phyloP scores from a whole-genome alignment of 164 flowering plant genomes.

The Paratinospora sagittata region DNA sequence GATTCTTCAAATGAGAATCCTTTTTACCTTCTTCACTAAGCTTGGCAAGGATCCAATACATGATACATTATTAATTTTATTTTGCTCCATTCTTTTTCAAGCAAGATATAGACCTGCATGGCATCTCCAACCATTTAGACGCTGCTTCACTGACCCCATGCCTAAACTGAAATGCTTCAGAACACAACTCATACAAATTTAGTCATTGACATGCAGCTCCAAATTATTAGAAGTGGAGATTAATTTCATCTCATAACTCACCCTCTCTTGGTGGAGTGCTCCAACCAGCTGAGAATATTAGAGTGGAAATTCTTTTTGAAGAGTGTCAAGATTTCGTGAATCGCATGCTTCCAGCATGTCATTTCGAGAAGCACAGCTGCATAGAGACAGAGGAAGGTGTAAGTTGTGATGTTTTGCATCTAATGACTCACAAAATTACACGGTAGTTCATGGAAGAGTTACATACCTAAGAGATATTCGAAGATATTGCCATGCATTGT shows the following conservation, averaged over 20 bases:
- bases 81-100: neutral
- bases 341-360: constrained; percentile 93
- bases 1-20: neutral
- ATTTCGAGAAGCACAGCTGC: constrained; percentile 76
- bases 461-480: constrained; percentile 79
- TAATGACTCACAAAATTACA: neutral
- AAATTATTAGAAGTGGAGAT: neutral
- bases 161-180: neutral
- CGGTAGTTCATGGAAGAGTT: neutral
- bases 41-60: neutral
- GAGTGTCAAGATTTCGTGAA: constrained; percentile 73
- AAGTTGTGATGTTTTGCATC: neutral
- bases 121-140: neutral
- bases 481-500: constrained; percentile 96
- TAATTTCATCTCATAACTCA: no score
- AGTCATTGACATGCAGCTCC: neutral
- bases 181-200: neutral
- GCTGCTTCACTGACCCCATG: neutral
- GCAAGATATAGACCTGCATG: neutral
- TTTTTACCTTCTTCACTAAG: neutral
- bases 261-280: neutral
- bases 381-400: constrained; percentile 3
- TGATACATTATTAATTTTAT: neutral
- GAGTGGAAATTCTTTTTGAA: constrained; percentile 85
- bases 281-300: constrained; percentile 30